Evolutionary conservation across 108 stramenopile genomes (phyloP).

Genomic region (Nannochloropsis salina): DNA sequence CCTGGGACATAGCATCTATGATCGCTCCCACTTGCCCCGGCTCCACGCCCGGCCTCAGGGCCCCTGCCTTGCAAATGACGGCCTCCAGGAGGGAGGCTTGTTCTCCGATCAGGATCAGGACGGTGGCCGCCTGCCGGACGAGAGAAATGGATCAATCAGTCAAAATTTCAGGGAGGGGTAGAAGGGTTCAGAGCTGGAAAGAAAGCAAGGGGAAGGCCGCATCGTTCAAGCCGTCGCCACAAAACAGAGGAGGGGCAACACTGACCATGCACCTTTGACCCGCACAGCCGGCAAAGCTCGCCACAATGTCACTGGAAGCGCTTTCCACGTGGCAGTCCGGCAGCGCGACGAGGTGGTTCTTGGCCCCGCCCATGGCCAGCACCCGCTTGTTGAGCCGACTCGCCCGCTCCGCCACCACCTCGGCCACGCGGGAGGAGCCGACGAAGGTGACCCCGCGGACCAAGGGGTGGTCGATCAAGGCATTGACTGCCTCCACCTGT

Average conservation of each 20-base stretch:
- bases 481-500: slow-evolving; percentile 44
- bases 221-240: background rate
- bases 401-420: slow-evolving; percentile 67
- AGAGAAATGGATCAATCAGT: background rate
- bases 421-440: slow-evolving; percentile 76
- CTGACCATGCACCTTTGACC: slow-evolving; percentile 41
- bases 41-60: slow-evolving; percentile 65
- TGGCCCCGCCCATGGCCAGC: slow-evolving; percentile 86
- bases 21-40: slow-evolving; percentile 85
- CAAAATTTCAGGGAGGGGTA: too few species aligned
- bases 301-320: slow-evolving; percentile 78
- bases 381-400: slow-evolving; percentile 72
- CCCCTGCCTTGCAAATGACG: slow-evolving; percentile 64
- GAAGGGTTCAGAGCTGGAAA: background rate
- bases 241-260: background rate
- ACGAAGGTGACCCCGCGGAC: slow-evolving; percentile 82
- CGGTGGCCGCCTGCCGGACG: slow-evolving; percentile 76
- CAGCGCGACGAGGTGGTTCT: slow-evolving; percentile 91
- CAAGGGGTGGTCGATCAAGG: slow-evolving; percentile 47
- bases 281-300: slow-evolving; percentile 65
- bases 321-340: slow-evolving; percentile 76
- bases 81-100: slow-evolving; percentile 57
- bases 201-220: background rate
- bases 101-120: slow-evolving; percentile 71
- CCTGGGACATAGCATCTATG: slow-evolving; percentile 67